Conservation (phyloP, 345 rosid species). For the Psidium guajava region DNA sequence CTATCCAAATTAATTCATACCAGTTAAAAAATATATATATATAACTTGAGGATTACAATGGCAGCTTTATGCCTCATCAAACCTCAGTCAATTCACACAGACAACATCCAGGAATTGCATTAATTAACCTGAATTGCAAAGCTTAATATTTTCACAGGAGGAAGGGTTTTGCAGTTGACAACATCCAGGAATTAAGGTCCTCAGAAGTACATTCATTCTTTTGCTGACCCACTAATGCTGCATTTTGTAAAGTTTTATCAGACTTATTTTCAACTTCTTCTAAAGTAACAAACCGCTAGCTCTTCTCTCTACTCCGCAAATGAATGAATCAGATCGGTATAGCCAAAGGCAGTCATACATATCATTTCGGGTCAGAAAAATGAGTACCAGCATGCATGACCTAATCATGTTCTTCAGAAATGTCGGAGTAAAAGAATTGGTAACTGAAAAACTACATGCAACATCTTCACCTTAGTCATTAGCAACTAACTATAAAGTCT, state of each 20-base stretch:
- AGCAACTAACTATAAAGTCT: background rate
- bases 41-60: background rate
- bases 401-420: background rate
- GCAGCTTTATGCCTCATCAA: background rate
- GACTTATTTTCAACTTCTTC: background rate
- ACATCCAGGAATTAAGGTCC: background rate
- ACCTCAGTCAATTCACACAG: background rate
- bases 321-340: background rate
- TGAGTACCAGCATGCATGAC: background rate
- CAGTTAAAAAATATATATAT: background rate
- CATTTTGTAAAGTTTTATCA: background rate
- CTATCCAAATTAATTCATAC: background rate
- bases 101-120: background rate
- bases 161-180: background rate
- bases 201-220: background rate
- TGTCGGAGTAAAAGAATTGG: background rate
- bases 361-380: background rate
- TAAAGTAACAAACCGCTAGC: background rate
- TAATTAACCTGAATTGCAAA: background rate
- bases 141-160: background rate
- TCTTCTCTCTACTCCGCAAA: background rate
- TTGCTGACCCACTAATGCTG: background rate
- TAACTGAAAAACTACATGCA: background rate
- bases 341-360: background rate
- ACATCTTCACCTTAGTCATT: background rate